Conservation (phyloP, 2,329 filamentous ascomycete genomes). For the Colletotrichum euphorbiae region DNA sequence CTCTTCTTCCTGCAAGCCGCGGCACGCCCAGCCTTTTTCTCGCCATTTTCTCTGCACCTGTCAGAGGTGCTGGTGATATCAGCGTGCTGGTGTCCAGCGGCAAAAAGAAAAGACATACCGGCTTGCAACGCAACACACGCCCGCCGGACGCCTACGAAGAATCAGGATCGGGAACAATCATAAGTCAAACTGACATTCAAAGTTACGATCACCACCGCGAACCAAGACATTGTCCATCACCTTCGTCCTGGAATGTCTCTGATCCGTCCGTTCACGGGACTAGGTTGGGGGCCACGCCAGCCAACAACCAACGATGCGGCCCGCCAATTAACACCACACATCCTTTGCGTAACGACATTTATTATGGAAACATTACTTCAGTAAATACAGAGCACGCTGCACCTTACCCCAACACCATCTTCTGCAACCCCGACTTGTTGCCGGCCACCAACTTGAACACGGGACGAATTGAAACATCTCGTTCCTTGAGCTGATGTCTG, state of each 20-base stretch:
- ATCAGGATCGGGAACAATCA: background rate
- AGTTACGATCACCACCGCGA: background rate
- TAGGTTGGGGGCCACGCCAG: constrained; percentile 1
- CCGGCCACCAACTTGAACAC: constrained; percentile 5
- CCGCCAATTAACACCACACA: background rate
- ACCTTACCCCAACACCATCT: constrained; percentile 3
- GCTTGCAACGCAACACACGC: constrained; percentile 1
- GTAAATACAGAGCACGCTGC: background rate
- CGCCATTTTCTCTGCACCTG: constrained; percentile 21
- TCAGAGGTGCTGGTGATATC: constrained; percentile 17
- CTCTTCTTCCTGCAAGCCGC: constrained; percentile 8
- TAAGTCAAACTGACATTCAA: constrained; percentile 10
- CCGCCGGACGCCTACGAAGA: background rate
- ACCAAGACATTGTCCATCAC: constrained; percentile 2
- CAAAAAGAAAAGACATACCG: constrained; percentile 19
- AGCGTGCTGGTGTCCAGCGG: constrained; percentile 9
- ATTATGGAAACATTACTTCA: background rate
- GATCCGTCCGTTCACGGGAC: background rate
- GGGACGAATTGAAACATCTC: constrained; percentile 34
- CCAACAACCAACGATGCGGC: constrained; percentile 3
- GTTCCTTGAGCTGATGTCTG: constrained; percentile 34
- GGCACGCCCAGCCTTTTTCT: constrained; percentile 6
- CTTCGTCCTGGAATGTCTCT: constrained; percentile 15
- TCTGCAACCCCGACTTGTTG: constrained; percentile 1
- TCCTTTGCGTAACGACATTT: background rate